Evolutionary conservation across 1,284 basidiomycete species (phyloP).

Genomic region (Anthracocystis walkeri): DNA sequence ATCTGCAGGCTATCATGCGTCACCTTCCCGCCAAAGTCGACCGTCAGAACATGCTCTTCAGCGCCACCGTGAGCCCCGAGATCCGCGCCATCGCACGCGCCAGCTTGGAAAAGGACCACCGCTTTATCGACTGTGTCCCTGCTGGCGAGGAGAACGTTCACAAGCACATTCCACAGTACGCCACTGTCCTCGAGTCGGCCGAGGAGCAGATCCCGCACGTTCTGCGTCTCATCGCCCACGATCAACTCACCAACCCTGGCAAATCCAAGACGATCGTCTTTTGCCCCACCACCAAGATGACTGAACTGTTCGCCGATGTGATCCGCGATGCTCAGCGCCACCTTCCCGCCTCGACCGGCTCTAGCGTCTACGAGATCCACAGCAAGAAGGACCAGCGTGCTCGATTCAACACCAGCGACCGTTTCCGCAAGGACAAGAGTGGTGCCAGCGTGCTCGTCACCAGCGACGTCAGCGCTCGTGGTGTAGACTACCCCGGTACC

Average conservation of each 20-base stretch:
- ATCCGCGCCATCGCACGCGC: constrained; percentile 72
- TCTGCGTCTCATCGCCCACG: constrained; percentile 84
- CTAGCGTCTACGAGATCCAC: constrained; percentile 81
- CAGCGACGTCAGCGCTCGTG: constrained; percentile 71
- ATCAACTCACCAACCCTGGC: constrained; percentile 82
- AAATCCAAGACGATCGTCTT: constrained; percentile 88
- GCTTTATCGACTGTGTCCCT: constrained; percentile 75
- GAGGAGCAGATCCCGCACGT: constrained; percentile 83
- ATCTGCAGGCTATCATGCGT: constrained; percentile 81
- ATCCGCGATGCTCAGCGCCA: constrained; percentile 30
- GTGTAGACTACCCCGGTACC: constrained; percentile 76
- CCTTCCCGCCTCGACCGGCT: constrained; percentile 38
- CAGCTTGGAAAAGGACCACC: constrained; percentile 76
- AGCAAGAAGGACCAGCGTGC: constrained; percentile 79
- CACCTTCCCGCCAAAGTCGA: constrained; percentile 78
- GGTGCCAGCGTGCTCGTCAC: constrained; percentile 72
- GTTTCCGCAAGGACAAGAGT: constrained; percentile 76
- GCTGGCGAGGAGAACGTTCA: constrained; percentile 77
- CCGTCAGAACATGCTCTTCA: constrained; percentile 93
- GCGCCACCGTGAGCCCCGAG: constrained; percentile 78
- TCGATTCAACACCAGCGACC: constrained; percentile 77
- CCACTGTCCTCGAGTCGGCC: constrained; percentile 79
- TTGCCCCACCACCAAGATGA: constrained; percentile 86
- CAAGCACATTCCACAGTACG: constrained; percentile 84
- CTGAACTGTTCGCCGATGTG: constrained; percentile 80